These are phyloP conservation scores for Chrysoporthe cubensis DNA, from an alignment of 2,329 filamentous ascomycete species.

Conservation along the genomic window DNA sequence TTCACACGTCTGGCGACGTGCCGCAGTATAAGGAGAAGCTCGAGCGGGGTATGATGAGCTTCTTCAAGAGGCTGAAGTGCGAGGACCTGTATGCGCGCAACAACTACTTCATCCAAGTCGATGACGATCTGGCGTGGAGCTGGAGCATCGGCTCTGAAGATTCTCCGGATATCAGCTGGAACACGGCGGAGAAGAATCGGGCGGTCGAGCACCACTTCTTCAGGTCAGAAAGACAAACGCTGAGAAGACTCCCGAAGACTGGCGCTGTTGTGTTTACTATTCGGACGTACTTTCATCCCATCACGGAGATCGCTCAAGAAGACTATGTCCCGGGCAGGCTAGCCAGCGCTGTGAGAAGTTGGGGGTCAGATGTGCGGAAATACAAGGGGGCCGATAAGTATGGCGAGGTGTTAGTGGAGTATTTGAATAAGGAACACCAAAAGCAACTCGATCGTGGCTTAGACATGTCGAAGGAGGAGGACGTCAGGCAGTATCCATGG, in stretches of 20 bases:
- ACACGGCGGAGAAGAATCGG: constrained; percentile 73
- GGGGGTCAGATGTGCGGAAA: constrained; percentile 74
- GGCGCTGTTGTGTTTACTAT: constrained; percentile 74
- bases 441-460: constrained; percentile 73
- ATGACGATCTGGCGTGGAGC: constrained; percentile 77
- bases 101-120: constrained; percentile 89
- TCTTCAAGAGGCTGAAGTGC: constrained; percentile 73
- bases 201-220: constrained; percentile 77
- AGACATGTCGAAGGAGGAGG: constrained; percentile 63
- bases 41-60: constrained; percentile 78
- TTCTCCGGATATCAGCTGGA: constrained; percentile 67
- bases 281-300: constrained; percentile 76
- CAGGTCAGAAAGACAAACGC: constrained; percentile 73
- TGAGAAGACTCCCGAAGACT: constrained; percentile 63
- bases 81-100: constrained; percentile 68
- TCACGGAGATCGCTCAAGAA: constrained; percentile 70
- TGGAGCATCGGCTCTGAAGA: constrained; percentile 77
- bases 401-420: constrained; percentile 73
- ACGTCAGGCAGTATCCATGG: constrained; percentile 66
- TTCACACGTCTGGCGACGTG: constrained; percentile 79
- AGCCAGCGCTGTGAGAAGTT: constrained; percentile 78
- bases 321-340: constrained; percentile 77
- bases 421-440: constrained; percentile 73
- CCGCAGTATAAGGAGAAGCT: constrained; percentile 73
- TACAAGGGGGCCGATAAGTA: constrained; percentile 84